phyloP scores from a whole-genome alignment of 2,329 filamentous ascomycete species.

The Dendryphion nanum region DNA sequence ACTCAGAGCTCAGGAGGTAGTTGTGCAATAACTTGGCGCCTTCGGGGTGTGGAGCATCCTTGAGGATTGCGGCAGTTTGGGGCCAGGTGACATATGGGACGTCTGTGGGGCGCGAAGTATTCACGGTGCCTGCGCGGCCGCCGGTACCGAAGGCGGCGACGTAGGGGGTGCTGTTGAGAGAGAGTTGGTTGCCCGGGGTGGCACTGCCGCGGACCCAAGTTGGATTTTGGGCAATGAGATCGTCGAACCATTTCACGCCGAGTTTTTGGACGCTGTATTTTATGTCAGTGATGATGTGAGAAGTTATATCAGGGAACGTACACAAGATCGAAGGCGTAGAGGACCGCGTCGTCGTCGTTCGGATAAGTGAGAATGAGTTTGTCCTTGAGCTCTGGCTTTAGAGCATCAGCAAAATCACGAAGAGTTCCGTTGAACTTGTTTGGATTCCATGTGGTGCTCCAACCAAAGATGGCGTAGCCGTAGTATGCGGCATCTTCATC shows the following conservation, averaged over 20 bases:
- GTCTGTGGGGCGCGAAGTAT: slow-evolving; percentile 31
- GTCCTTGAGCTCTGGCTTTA: slow-evolving; percentile 52
- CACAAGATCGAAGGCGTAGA: slow-evolving; percentile 52
- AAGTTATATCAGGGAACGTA: too few relatives aligned
- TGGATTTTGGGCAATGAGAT: slow-evolving; percentile 49
- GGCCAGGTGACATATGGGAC: slow-evolving; percentile 50
- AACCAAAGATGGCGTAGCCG: slow-evolving; percentile 38
- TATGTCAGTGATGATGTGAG: too few relatives aligned
- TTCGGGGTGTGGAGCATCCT: slow-evolving; percentile 51
- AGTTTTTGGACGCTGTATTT: slow-evolving; percentile 31
- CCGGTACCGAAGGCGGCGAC: slow-evolving; percentile 17
- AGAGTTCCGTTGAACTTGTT: slow-evolving; percentile 32
- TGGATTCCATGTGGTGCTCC: slow-evolving; percentile 40
- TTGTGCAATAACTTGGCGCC: slow-evolving; percentile 52
- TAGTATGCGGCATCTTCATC: slow-evolving; percentile 46
- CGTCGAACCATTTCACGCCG: slow-evolving; percentile 50
- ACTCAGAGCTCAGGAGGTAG: slow-evolving; percentile 46
- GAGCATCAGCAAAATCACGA: slow-evolving; percentile 44
- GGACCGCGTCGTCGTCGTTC: slow-evolving; percentile 58
- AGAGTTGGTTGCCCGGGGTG: slow-evolving; percentile 42
- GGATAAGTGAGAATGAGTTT: slow-evolving; percentile 57
- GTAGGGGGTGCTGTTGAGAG: slow-evolving; percentile 18
- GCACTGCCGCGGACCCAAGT: slow-evolving; percentile 54
- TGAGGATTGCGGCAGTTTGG: slow-evolving; percentile 50
- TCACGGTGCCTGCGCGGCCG: slow-evolving; percentile 4